Percentiles rank a stretch among this genome's conserved stretches.
These are phyloP conservation scores for Micractinium conductrix DNA, from an alignment of 139 green algal genomes.

Conservation along the genomic window DNA sequence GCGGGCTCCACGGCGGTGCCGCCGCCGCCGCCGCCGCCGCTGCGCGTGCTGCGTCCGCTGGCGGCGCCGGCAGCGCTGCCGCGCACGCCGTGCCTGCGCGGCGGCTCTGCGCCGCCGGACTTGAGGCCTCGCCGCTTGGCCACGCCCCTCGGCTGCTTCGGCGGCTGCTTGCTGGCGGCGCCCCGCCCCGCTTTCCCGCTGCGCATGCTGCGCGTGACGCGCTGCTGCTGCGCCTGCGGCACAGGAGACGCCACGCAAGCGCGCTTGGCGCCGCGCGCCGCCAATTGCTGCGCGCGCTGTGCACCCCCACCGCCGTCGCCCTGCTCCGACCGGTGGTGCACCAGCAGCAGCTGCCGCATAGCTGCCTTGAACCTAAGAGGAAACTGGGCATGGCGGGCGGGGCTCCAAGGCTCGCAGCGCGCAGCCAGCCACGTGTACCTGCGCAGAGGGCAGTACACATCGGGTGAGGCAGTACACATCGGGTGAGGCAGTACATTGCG, in stretches of 20 bases:
- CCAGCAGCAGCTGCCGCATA: slow-evolving; percentile 5
- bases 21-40: background rate
- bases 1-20: background rate
- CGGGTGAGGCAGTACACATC: background rate
- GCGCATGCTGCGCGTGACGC: background rate
- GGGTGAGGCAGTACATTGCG: background rate
- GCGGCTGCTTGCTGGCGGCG: background rate
- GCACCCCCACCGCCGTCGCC: background rate
- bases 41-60: background rate
- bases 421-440: slow-evolving; percentile 30
- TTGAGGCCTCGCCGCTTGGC: background rate
- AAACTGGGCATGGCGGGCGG: background rate
- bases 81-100: background rate
- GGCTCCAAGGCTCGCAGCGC: background rate
- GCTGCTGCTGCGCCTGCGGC: background rate
- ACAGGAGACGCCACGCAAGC: background rate
- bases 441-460: background rate
- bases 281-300: background rate
- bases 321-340: background rate
- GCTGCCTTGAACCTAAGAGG: background rate
- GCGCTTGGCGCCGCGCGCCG: slow-evolving; percentile 2
- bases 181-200: background rate
- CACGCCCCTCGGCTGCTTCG: background rate
- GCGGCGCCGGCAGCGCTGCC: background rate
- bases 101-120: background rate